These are phyloP conservation scores for Dioscorea zingiberensis DNA, from an alignment of 106 monocot species.

Conservation along the genomic window DNA sequence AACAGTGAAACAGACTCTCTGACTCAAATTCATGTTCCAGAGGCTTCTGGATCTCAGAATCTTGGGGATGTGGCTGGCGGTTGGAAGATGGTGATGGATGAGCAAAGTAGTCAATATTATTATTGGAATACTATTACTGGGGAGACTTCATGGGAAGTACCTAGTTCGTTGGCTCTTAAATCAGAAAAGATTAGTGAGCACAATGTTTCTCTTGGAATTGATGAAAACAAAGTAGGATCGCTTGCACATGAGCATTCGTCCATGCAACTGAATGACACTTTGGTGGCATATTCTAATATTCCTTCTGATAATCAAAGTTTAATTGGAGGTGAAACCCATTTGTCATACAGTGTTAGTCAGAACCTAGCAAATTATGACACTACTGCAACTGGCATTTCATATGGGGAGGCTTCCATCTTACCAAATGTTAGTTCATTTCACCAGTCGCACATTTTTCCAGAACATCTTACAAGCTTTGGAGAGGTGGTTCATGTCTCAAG, in stretches of 20 bases:
- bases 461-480: constrained; percentile 5
- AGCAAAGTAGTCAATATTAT: constrained; percentile 74
- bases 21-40: constrained; percentile 11
- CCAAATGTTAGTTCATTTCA: constrained; percentile 9
- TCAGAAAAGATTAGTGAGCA: constrained; percentile 13
- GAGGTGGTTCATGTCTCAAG: background rate
- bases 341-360: constrained; percentile 20
- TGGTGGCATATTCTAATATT: constrained; percentile 12
- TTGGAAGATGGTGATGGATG: constrained; percentile 87
- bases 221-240: constrained; percentile 7
- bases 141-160: constrained; percentile 95
- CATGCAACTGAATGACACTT: background rate
- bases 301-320: constrained; percentile 16
- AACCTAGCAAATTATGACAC: constrained; percentile 10
- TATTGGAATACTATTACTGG: constrained; percentile 96
- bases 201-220: constrained; percentile 17
- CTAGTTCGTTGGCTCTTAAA: constrained; percentile 26
- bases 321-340: constrained; percentile 9
- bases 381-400: constrained; percentile 3
- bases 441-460: constrained; percentile 10
- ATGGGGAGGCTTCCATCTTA: constrained; percentile 7
- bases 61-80: constrained; percentile 40
- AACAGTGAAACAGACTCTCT: constrained; percentile 12
- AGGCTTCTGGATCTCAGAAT: constrained; percentile 35
- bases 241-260: constrained; percentile 8